These are phyloP conservation scores for Taphrina communis DNA, from an alignment of 1,139 yeast genomes.

Conservation along the genomic window DNA sequence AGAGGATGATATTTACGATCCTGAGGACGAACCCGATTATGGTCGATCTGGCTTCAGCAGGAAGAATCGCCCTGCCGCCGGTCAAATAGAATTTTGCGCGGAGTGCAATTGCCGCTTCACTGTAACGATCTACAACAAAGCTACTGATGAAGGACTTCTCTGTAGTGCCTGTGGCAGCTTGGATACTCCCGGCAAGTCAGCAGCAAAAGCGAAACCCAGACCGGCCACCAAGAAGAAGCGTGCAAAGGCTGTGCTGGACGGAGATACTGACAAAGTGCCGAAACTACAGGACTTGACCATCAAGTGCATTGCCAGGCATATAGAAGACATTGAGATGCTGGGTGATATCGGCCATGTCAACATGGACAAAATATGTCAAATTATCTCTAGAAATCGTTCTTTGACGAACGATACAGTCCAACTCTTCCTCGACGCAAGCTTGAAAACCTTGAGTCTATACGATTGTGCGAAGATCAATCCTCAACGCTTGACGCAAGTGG, in stretches of 20 bases:
- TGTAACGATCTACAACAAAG: constrained; percentile 70
- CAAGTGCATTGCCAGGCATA: constrained; percentile 68
- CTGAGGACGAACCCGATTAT: constrained; percentile 47
- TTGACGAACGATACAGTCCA: constrained; percentile 72
- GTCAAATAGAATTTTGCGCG: constrained; percentile 49
- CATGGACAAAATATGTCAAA: constrained; percentile 69
- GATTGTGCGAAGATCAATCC: constrained; percentile 83
- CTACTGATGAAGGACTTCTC: constrained; percentile 57
- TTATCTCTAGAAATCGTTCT: constrained; percentile 80
- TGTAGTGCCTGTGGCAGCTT: constrained; percentile 66
- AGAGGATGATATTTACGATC: constrained; percentile 44
- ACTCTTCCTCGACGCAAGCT: constrained; percentile 69
- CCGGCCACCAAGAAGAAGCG: constrained; percentile 62
- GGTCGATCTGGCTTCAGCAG: constrained; percentile 44
- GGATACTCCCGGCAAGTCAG: constrained; percentile 52
- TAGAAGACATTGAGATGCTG: constrained; percentile 74
- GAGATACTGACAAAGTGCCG: constrained; percentile 69
- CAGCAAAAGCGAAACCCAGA: constrained; percentile 68
- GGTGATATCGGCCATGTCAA: constrained; percentile 78
- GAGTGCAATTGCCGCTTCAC: constrained; percentile 54
- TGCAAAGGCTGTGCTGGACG: constrained; percentile 81
- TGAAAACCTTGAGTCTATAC: constrained; percentile 73
- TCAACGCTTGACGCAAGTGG: constrained; percentile 70
- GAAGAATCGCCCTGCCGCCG: constrained; percentile 47
- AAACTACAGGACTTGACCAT: constrained; percentile 83